Base-by-base conservation (phyloP, 176 grass and related monocot genomes). In the Alopecurus myosuroides region DNA sequence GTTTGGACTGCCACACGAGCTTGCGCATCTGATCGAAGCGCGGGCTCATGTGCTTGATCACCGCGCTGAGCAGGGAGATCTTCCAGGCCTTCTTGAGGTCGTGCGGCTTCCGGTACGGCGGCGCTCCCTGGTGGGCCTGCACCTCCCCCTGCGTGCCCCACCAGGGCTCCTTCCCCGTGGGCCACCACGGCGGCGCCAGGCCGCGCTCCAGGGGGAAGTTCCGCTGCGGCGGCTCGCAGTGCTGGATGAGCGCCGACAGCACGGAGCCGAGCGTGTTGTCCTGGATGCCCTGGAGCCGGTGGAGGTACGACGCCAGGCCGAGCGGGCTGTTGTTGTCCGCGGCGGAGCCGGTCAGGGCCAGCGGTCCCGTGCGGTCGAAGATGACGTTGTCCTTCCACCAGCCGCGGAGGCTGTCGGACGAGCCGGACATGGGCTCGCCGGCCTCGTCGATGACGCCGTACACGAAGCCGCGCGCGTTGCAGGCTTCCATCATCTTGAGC, bases 331-430 rank as follows among this genome's bases (percentile, higher is more conserved):
- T 64, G 67, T 0, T 42, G 22, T 61, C 57, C 12, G 57, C 57
- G 26, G 57, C 57, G 26, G 57, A 28, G 57, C 57, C 57, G 12
- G 57, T 13, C 57, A 97, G 41, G 4, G 87, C 87, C 77, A 60
- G 55, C 29, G 92, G 87, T 0, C 91, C 94, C 17, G 86, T 37
- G 3, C 82, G 94, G 57, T 92, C 92, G 82, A 97, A 97, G 41
- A n/a, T 78, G 13, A 97, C 90, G 42, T 77, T 87, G 67, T 91
- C 88, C 57, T 94, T 94, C 94, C 94, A 94, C 92, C 92, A 97
- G 0, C 80, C 45, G 36, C 86, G 85, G 12, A 97, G 79, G 77
- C 77, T 92, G 81, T 97, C 92, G 8, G 94, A 97, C 17, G 90
- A 90, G 5, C 94, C 92, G 4, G 88, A 94, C 81, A 94, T 77